Evolutionary conservation across 768 basidiomycete genomes (phyloP), one percentile per base, ranked within the genome.

Genomic region (Chalciporus piperatus): DNA sequence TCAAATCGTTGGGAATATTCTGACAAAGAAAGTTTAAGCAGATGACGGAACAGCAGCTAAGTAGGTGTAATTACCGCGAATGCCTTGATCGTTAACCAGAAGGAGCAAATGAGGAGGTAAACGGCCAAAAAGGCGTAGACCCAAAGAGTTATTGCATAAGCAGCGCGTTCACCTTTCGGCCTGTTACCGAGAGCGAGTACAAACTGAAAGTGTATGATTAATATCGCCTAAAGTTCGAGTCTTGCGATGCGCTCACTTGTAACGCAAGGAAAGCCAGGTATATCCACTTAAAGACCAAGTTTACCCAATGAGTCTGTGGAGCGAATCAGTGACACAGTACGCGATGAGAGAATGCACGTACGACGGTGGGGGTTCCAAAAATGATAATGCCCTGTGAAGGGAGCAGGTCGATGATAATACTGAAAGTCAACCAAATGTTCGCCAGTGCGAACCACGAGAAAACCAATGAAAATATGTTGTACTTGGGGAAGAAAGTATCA

Each of bases 371-470:
- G 27, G 83, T 93, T 39, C 90, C 92, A 56, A 97, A 97, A 47
- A 94, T 72, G 41, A 74, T 54, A 51, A 83, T 76, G 0, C 52
- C 10, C 30, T 69, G 61, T 67, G 74, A 46, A 51, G 89, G 88
- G 13, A 94, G 76, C 38, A 97, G 79, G 61, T 93, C 84, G 77
- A 96, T 91, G 68, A 96, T 92, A 71, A 96, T 95, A 54, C 85
- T 85, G 78, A 96, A 96, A n/a, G 90, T 95, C 51, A 97, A 74
- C 91, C 92, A 97, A 40, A 95, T 74, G 65, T 95, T 95, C 57
- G 92, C 92, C 52, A 94, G 70, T 3, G 92, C 85, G 72, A 97
- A 96, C 92, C 92, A 98, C 9, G 89, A 85, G 74, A 98, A 95
- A 59, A 94, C 59, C 52, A 98, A 76, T 27, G 81, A 86, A 66